Evolutionary conservation across 1,139 yeast species (phyloP).

Genomic region (Geotrichum carabidarum): DNA sequence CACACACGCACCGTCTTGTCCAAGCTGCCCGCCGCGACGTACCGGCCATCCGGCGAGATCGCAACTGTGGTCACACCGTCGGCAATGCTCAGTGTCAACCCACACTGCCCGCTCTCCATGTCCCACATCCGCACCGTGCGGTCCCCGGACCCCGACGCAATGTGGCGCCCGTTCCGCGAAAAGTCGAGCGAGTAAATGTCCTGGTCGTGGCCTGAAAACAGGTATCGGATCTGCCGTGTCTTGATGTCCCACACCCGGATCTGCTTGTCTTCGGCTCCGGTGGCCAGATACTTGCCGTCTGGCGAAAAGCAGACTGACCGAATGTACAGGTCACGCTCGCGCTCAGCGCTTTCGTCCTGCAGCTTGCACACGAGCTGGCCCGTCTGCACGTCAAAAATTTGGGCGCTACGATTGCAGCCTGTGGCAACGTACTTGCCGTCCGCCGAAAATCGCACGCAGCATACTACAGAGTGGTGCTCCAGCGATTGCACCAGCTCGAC

Average conservation of each 20-base stretch:
- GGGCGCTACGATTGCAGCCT: constrained; percentile 94
- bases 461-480: constrained; percentile 90
- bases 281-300: constrained; percentile 90
- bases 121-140: constrained; percentile 97
- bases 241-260: constrained; percentile 96
- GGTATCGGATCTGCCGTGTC: constrained; percentile 78
- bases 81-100: constrained; percentile 59
- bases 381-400: constrained; percentile 85
- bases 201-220: constrained; percentile 93
- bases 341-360: constrained; percentile 62
- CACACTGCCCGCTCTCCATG: constrained; percentile 84
- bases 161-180: constrained; percentile 89
- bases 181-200: constrained; percentile 94
- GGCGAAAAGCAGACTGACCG: constrained; percentile 96
- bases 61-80: constrained; percentile 90
- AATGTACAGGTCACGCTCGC: constrained; percentile 75
- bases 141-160: constrained; percentile 96
- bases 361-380: constrained; percentile 86
- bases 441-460: constrained; percentile 74
- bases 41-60: constrained; percentile 76
- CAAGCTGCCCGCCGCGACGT: constrained; percentile 93
- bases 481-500: constrained; percentile 85
- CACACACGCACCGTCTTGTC: constrained; percentile 95
- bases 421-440: constrained; percentile 94
- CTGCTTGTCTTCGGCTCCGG: constrained; percentile 96